Percentiles rank a stretch among this genome's conserved stretches.
Conservation (phyloP, 148 eudicot species). For the Rhododendron griersonianum region DNA sequence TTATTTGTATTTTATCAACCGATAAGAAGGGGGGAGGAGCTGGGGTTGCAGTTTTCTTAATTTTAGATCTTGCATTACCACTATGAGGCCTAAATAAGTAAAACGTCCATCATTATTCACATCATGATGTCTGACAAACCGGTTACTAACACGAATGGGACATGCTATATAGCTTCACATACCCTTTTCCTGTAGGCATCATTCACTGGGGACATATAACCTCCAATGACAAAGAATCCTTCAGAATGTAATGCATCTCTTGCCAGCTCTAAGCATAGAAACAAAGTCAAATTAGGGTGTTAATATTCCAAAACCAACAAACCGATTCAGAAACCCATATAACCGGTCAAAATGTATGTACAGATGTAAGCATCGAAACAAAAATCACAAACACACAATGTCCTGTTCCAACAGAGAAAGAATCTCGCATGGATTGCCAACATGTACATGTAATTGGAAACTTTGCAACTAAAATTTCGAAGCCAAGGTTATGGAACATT, state of each 20-base stretch:
- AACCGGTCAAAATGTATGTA: not conserved
- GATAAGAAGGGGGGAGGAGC: no score
- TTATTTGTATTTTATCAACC: not conserved
- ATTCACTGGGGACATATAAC: constrained; percentile 93
- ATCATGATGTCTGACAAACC: not conserved
- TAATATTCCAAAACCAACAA: not conserved
- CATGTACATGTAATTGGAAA: not conserved
- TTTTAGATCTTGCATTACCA: not conserved
- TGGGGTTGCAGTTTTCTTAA: not conserved
- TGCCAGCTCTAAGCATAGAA: constrained; percentile 62
- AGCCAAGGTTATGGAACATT: constrained; percentile 11
- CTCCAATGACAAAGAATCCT: constrained; percentile 83
- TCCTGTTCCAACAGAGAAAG: not conserved
- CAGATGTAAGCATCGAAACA: not conserved
- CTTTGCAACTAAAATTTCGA: not conserved
- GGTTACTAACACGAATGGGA: not conserved
- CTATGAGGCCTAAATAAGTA: not conserved
- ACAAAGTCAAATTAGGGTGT: not conserved
- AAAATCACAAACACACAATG: not conserved
- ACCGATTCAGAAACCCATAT: not conserved
- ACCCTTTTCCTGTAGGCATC: constrained; percentile 90
- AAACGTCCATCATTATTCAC: not conserved
- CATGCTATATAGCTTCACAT: constrained; percentile 10
- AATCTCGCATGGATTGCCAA: not conserved
- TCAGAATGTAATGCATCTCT: constrained; percentile 72